Evolutionary conservation across 2,329 filamentous ascomycete species (phyloP).

Genomic region (Leptographium wingfieldii): DNA sequence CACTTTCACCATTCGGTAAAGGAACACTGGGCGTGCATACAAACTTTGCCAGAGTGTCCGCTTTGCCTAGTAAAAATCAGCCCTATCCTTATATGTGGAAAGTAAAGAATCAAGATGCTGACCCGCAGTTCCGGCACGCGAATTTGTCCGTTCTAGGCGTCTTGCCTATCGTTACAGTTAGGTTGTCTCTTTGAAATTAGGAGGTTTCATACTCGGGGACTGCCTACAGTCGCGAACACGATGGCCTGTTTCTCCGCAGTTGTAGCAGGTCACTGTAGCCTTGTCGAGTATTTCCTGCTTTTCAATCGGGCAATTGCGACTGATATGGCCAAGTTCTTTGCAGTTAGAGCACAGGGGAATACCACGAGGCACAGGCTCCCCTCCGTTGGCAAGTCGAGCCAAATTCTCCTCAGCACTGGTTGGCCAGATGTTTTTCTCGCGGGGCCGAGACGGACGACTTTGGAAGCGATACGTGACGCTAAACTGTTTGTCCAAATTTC

Average conservation of each 20-base stretch:
- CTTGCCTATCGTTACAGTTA: slow-evolving; percentile 28
- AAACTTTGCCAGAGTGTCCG: slow-evolving; percentile 38
- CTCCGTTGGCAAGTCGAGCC: slow-evolving; percentile 51
- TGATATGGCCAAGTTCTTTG: slow-evolving; percentile 47
- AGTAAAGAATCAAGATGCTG: slow-evolving; percentile 9
- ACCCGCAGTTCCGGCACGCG: slow-evolving; percentile 58
- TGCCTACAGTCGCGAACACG: slow-evolving; percentile 55
- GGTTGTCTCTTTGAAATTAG: too few species aligned
- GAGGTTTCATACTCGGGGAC: neutral
- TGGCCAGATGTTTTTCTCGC: slow-evolving; percentile 50
- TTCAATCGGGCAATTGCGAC: slow-evolving; percentile 49
- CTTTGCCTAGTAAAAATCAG: slow-evolving; percentile 19
- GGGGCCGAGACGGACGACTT: slow-evolving; percentile 42
- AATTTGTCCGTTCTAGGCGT: slow-evolving; percentile 49
- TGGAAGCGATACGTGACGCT: slow-evolving; percentile 50
- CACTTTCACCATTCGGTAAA: slow-evolving; percentile 13
- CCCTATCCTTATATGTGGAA: slow-evolving; percentile 1
- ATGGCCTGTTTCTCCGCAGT: slow-evolving; percentile 52
- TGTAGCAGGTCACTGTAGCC: slow-evolving; percentile 44
- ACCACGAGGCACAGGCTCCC: slow-evolving; percentile 47
- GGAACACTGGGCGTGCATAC: slow-evolving; percentile 20
- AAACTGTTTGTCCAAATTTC: slow-evolving; percentile 52
- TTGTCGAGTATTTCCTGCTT: slow-evolving; percentile 31
- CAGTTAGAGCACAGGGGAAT: slow-evolving; percentile 53
- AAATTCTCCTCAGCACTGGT: slow-evolving; percentile 45